A percentile compares a stretch with the other conserved stretches of the same genome.
Evolutionary conservation across 805 yeast species (phyloP).

Genomic region (Dipodascus geniculatus): DNA sequence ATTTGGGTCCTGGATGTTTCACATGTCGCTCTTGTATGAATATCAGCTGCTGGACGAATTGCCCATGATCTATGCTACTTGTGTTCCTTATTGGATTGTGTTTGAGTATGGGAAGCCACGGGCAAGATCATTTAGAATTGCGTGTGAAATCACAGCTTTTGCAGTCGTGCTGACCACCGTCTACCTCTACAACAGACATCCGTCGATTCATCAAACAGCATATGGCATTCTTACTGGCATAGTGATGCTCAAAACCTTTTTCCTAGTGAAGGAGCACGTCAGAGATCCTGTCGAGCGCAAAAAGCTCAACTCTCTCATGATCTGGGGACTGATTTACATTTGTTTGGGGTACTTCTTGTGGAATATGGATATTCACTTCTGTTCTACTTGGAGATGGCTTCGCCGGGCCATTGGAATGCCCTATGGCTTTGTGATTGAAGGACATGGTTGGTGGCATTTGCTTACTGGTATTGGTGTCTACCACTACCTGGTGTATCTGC

Average conservation of each 20-base stretch:
- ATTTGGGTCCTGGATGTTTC: conserved; percentile 88
- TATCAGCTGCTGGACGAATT: conserved; percentile 88
- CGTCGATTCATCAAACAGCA: conserved; percentile 79
- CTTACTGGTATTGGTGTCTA: conserved; percentile 70
- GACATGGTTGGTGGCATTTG: conserved; percentile 97
- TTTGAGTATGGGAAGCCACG: conserved; percentile 44
- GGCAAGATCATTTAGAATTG: conserved; percentile 33
- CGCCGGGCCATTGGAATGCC: conserved; percentile 72
- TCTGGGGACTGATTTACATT: conserved; percentile 52
- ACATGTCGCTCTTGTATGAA: conserved; percentile 85
- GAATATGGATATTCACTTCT: conserved; percentile 81
- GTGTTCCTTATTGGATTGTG: conserved; percentile 83
- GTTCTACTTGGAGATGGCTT: conserved; percentile 42
- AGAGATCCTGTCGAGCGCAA: conserved; percentile 34
- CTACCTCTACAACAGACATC: conserved; percentile 64
- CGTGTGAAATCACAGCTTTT: conserved; percentile 35
- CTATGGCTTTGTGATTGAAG: conserved; percentile 72
- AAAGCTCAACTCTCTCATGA: conserved; percentile 45
- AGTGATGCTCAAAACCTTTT: conserved; percentile 51
- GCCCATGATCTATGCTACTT: conserved; percentile 97
- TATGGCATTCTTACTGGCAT: conserved; percentile 67
- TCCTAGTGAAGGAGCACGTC: conserved; percentile 43
- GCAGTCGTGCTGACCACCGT: conserved; percentile 56
- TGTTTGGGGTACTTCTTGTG: conserved; percentile 69
- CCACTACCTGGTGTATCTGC: conserved; percentile 67